These are phyloP conservation scores for Phytophthora nicotianae DNA, from an alignment of 352 stramenopile species.

Conservation along the genomic window DNA sequence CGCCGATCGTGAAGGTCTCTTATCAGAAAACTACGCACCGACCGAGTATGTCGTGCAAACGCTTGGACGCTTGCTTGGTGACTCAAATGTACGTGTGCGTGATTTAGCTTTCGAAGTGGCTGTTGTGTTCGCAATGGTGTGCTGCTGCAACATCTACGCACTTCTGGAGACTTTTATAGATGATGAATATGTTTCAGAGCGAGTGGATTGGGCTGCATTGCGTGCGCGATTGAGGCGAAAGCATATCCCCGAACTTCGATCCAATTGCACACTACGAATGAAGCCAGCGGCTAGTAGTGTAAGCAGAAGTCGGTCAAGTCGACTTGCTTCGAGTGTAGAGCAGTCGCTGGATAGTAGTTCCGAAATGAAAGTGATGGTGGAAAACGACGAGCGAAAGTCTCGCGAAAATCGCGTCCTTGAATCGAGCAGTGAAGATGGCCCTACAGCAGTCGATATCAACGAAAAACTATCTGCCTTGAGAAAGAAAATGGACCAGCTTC, in stretches of 20 bases:
- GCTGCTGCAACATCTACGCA: slow-evolving; percentile 45
- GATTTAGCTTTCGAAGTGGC: slow-evolving; percentile 51
- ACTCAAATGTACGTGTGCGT: slow-evolving; percentile 50
- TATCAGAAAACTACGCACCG: slow-evolving; percentile 22
- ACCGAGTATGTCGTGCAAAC: slow-evolving; percentile 37
- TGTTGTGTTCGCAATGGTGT: slow-evolving; percentile 39
- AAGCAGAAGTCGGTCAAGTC: slow-evolving; percentile 4
- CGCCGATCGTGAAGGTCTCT: slow-evolving; percentile 24
- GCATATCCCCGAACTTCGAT: slow-evolving; percentile 40
- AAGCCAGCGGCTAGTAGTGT: background rate
- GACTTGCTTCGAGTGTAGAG: slow-evolving; percentile 27
- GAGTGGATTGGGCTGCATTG: slow-evolving; percentile 57
- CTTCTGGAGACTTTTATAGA: slow-evolving; percentile 54
- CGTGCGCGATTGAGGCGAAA: slow-evolving; percentile 42
- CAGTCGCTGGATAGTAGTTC: slow-evolving; percentile 47
- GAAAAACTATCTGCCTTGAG: slow-evolving; percentile 67
- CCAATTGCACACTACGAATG: slow-evolving; percentile 40
- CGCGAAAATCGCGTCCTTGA: slow-evolving; percentile 1
- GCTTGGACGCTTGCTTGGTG: slow-evolving; percentile 53
- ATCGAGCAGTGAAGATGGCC: slow-evolving; percentile 6
- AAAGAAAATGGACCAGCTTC: slow-evolving; percentile 58
- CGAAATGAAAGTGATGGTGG: slow-evolving; percentile 42
- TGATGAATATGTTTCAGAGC: slow-evolving; percentile 57
- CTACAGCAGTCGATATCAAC: slow-evolving; percentile 37
- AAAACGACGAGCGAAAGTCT: slow-evolving; percentile 4